Percentiles rank a stretch among this genome's conserved stretches.
phyloP scores from a whole-genome alignment of 2,329 filamentous ascomycete species.

The Phaeoacremonium minimum region DNA sequence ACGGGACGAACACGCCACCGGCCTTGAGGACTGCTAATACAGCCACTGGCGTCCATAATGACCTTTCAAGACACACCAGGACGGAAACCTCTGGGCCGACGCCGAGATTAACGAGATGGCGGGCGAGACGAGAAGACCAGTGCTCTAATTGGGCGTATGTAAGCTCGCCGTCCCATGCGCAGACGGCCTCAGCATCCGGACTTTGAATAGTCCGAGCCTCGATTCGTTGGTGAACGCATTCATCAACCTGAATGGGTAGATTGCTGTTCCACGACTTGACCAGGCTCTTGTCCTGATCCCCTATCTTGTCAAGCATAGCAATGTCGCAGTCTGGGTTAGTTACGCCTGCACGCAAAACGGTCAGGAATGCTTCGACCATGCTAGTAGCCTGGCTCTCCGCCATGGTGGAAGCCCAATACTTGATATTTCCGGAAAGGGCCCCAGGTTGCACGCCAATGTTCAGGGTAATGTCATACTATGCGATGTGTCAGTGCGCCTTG shows the following conservation, averaged over 20 bases:
- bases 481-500: too few species aligned
- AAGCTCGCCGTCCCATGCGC: constrained; percentile 22
- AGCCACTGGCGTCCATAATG: constrained; percentile 6
- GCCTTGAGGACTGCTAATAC: constrained; percentile 10
- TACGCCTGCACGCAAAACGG: too few species aligned
- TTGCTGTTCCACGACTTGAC: too few species aligned
- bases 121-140: constrained; percentile 11
- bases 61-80: constrained; percentile 8
- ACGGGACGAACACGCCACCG: constrained; percentile 6
- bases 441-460: too few species aligned
- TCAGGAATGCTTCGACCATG: too few species aligned
- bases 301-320: too few species aligned
- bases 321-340: too few species aligned
- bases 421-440: too few species aligned
- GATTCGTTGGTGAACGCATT: neutral
- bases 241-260: too few species aligned
- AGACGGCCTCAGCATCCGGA: constrained; percentile 14
- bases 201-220: constrained; percentile 2
- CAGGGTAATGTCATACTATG: constrained; percentile 3
- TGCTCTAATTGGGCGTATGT: constrained; percentile 21
- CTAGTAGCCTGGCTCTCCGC: too few species aligned
- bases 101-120: neutral
- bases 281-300: too few species aligned
- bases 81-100: neutral
- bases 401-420: too few species aligned